phyloP scores from a whole-genome alignment of 2,329 filamentous ascomycete genomes.

The Aspergillus sergii region DNA sequence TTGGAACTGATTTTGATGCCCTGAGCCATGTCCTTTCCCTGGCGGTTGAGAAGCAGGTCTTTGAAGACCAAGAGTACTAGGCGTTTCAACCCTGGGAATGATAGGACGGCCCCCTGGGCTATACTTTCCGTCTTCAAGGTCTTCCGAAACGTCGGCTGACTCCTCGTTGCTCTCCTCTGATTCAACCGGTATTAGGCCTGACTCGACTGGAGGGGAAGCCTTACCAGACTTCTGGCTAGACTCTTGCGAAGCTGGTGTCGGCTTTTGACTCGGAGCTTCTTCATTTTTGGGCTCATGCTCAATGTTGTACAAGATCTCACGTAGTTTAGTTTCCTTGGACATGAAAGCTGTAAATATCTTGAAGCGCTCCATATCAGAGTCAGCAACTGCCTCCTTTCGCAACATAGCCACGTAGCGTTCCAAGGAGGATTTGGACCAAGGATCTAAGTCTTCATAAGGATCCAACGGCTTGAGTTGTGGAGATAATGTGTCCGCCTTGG shows the following conservation, averaged over 20 bases:
- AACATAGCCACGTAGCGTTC: slow-evolving; percentile 59
- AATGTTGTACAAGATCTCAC: slow-evolving; percentile 53
- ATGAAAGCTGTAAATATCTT: slow-evolving; percentile 56
- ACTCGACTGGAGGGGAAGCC: slow-evolving; percentile 25
- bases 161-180: slow-evolving; percentile 22
- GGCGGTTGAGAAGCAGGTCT: slow-evolving; percentile 31
- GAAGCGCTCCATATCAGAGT: slow-evolving; percentile 55
- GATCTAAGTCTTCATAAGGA: slow-evolving; percentile 57
- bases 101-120: slow-evolving; percentile 59
- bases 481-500: slow-evolving; percentile 10
- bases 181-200: slow-evolving; percentile 39
- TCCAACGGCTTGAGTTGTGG: slow-evolving; percentile 35
- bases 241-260: slow-evolving; percentile 9
- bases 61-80: slow-evolving; percentile 21
- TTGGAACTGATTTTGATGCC: slow-evolving; percentile 3
- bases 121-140: slow-evolving; percentile 43
- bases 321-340: slow-evolving; percentile 50
- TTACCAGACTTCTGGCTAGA: slow-evolving; percentile 14
- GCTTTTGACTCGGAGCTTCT: slow-evolving; percentile 12
- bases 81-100: slow-evolving; percentile 31
- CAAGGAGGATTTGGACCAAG: slow-evolving; percentile 60
- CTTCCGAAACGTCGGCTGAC: slow-evolving; percentile 16
- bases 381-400: slow-evolving; percentile 51
- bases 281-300: slow-evolving; percentile 41
- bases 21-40: slow-evolving; percentile 10